Evolutionary conservation across 2,329 filamentous ascomycete species (phyloP).

Genomic region (Curvularia sp.): DNA sequence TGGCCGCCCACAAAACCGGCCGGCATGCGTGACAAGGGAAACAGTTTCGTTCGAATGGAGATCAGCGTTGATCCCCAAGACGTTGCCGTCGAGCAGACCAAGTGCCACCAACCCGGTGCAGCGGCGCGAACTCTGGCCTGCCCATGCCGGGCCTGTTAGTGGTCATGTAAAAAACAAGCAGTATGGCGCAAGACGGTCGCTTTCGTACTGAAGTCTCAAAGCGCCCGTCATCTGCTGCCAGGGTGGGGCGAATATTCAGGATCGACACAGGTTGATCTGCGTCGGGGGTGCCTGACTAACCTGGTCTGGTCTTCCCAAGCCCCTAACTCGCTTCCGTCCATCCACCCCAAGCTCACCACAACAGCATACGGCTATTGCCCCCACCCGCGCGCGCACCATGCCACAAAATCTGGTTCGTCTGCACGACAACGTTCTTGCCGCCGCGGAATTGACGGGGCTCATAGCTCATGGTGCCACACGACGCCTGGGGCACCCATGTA

Average conservation of each 20-base stretch:
- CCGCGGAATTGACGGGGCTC: slow-evolving; percentile 30
- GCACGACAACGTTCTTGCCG: slow-evolving; percentile 32
- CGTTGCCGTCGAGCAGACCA: slow-evolving; percentile 3
- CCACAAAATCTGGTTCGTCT: slow-evolving; percentile 26
- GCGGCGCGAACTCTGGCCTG: slow-evolving; percentile 5
- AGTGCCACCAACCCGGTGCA: slow-evolving; percentile 8
- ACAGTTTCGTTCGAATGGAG: neutral
- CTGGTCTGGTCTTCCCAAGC: slow-evolving; percentile 26
- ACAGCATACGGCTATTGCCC: slow-evolving; percentile 26
- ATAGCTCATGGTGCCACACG: slow-evolving; percentile 20
- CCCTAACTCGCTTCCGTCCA: slow-evolving; percentile 20
- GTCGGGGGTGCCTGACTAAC: slow-evolving; percentile 37
- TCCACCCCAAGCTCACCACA: slow-evolving; percentile 16
- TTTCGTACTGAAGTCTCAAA: neutral
- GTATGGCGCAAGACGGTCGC: slow-evolving; percentile 7
- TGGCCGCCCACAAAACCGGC: neutral
- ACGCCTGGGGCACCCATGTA: slow-evolving; percentile 26
- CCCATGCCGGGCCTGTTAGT: neutral
- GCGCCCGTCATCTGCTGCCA: slow-evolving; percentile 24
- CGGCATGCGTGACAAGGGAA: slow-evolving; percentile 11
- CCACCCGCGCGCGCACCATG: slow-evolving; percentile 23
- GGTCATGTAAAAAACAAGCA: slow-evolving; percentile 4
- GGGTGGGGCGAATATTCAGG: slow-evolving; percentile 25
- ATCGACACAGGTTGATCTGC: slow-evolving; percentile 29
- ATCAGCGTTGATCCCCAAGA: slow-evolving; percentile 7